A percentile compares a stretch with the other conserved stretches of the same genome.
Evolutionary conservation across 306 rosid genomes (phyloP).

Genomic region (Citrullus mucosospermus): DNA sequence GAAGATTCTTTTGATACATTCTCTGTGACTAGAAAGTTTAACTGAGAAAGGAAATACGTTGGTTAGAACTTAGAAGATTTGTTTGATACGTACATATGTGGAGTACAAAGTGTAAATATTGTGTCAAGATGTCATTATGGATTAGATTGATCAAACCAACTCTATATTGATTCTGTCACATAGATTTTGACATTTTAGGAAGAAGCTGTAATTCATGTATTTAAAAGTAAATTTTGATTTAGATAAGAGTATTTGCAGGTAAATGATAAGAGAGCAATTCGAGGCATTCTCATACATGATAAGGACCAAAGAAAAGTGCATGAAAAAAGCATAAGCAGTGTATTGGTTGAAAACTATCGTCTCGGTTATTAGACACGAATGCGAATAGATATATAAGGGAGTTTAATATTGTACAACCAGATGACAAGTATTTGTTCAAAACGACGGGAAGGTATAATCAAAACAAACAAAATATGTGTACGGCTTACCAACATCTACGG

Average conservation of each 20-base stretch:
- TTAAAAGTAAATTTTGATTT: too few species aligned
- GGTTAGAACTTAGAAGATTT: constrained; percentile 14
- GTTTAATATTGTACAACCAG: too few species aligned
- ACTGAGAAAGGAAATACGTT: constrained; percentile 30
- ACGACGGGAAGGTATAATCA: background rate
- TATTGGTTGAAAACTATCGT: background rate
- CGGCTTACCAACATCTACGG: background rate
- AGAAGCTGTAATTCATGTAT: background rate
- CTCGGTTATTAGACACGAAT: background rate
- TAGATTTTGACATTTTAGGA: background rate
- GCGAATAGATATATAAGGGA: background rate
- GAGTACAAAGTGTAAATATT: background rate
- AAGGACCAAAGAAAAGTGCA: background rate
- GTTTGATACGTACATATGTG: background rate
- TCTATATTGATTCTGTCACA: background rate
- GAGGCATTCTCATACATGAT: background rate
- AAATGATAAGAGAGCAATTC: background rate
- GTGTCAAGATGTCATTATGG: background rate
- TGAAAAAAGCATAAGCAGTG: background rate
- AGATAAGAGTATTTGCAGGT: background rate
- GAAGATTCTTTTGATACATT: constrained; percentile 12
- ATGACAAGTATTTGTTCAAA: background rate
- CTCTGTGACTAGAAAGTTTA: constrained; percentile 79
- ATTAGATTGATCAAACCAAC: background rate
- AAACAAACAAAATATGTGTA: background rate